These are phyloP conservation scores for Rhamnella rubrinervis DNA, from an alignment of 331 rosid species.

Conservation along the genomic window DNA sequence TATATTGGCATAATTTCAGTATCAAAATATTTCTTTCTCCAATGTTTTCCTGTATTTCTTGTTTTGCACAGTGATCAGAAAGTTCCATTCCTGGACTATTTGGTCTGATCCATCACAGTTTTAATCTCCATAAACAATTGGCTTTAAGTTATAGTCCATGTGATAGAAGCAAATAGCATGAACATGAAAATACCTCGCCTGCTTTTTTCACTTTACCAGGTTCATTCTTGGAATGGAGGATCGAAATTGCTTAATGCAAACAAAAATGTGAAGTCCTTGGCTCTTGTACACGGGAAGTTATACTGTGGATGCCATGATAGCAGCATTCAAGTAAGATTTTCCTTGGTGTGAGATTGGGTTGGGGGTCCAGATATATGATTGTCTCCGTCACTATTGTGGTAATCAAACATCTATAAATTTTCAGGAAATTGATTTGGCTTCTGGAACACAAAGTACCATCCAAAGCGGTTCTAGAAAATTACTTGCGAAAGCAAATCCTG, in stretches of 20 bases:
- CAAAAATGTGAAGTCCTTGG: constrained; percentile 75
- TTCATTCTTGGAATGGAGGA: constrained; percentile 62
- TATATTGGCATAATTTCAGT: too few relatives aligned
- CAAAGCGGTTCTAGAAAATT: constrained; percentile 71
- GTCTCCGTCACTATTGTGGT: constrained; percentile 3
- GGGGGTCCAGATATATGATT: background rate
- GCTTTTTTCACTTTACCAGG: constrained; percentile 31
- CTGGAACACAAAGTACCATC: constrained; percentile 56
- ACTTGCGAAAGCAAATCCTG: constrained; percentile 69
- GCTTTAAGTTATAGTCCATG: too few relatives aligned
- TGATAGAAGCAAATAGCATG: background rate
- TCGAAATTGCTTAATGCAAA: constrained; percentile 53
- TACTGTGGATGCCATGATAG: constrained; percentile 87
- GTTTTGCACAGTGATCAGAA: too few relatives aligned
- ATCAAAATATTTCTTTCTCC: too few relatives aligned
- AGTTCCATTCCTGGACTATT: too few relatives aligned
- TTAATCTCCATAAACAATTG: too few relatives aligned
- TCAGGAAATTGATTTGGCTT: constrained; percentile 78
- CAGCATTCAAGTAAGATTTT: constrained; percentile 50
- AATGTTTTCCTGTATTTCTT: too few relatives aligned
- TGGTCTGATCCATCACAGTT: too few relatives aligned
- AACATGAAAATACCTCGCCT: background rate
- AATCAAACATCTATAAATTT: constrained; percentile 4
- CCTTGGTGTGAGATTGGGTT: constrained; percentile 7
- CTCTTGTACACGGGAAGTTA: constrained; percentile 54